Percentiles rank a stretch among this genome's conserved stretches.
These are phyloP conservation scores for Tylopilus vinaceipallidus DNA, from an alignment of 768 basidiomycete genomes.

Conservation along the genomic window DNA sequence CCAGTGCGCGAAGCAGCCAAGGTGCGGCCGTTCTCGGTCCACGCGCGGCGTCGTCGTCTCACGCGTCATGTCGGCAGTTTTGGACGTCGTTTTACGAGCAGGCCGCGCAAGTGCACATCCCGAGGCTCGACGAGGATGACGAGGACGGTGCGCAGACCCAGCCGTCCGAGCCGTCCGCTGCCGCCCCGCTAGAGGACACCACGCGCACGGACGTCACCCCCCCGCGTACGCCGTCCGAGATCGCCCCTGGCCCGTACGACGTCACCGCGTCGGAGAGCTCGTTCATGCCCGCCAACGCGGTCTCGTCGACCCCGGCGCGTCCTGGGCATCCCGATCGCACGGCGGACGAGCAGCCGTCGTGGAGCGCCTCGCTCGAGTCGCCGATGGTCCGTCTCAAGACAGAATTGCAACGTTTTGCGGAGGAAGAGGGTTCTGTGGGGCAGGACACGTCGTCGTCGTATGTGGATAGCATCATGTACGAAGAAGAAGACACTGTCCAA, in stretches of 20 bases:
- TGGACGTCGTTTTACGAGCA: constrained; percentile 97
- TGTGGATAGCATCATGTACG: constrained; percentile 30
- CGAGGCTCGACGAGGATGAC: constrained; percentile 69
- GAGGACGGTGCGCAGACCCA: constrained; percentile 55
- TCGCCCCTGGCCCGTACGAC: constrained; percentile 25
- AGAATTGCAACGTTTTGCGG: constrained; percentile 55
- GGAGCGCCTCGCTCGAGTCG: constrained; percentile 72
- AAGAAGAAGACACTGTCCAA: constrained; percentile 30
- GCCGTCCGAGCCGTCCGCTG: constrained; percentile 19
- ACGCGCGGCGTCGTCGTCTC: not conserved
- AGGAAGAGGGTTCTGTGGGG: constrained; percentile 33
- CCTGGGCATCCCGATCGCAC: constrained; percentile 37
- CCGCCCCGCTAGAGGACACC: constrained; percentile 11
- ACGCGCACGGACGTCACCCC: constrained; percentile 4
- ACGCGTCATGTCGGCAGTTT: constrained; percentile 51
- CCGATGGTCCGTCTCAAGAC: constrained; percentile 67
- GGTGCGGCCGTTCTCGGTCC: constrained; percentile 37
- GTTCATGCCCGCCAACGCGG: constrained; percentile 70
- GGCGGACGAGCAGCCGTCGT: constrained; percentile 54
- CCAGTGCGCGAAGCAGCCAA: constrained; percentile 89
- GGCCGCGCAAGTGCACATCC: constrained; percentile 84
- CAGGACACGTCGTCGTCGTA: constrained; percentile 20
- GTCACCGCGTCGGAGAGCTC: constrained; percentile 61
- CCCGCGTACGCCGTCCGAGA: constrained; percentile 11
- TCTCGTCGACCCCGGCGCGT: constrained; percentile 76